These are phyloP conservation scores for Plenodomus biglobosus DNA, from an alignment of 2,329 filamentous ascomycete genomes.

Conservation along the genomic window DNA sequence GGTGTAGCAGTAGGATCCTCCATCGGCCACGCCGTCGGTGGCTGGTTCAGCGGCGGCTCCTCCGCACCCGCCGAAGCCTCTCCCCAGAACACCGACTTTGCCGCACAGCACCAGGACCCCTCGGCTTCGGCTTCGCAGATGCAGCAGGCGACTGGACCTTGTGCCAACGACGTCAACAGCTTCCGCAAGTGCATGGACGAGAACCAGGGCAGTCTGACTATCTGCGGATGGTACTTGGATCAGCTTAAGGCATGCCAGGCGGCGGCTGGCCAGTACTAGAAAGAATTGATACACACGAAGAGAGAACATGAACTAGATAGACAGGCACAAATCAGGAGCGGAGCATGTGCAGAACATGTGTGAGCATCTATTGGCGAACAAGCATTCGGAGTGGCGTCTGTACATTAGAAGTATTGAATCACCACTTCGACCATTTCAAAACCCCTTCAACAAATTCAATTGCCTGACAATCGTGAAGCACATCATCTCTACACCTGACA, in stretches of 20 bases:
- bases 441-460: not conserved
- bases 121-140: slow-evolving; percentile 47
- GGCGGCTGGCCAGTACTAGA: slow-evolving; percentile 53
- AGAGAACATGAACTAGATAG: not conserved
- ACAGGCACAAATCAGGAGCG: not conserved
- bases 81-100: slow-evolving; percentile 40
- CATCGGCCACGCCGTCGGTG: slow-evolving; percentile 91
- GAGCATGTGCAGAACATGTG: not conserved
- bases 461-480: not conserved
- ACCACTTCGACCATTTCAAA: not conserved
- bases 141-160: slow-evolving; percentile 48
- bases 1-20: slow-evolving; percentile 96
- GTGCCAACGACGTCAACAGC: slow-evolving; percentile 74
- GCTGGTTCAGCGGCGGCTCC: slow-evolving; percentile 77
- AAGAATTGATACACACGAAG: not conserved
- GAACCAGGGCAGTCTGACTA: slow-evolving; percentile 88
- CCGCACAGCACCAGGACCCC: slow-evolving; percentile 23
- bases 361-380: not conserved
- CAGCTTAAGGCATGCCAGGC: slow-evolving; percentile 68
- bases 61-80: slow-evolving; percentile 54
- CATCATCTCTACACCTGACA: too few species aligned
- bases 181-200: slow-evolving; percentile 98
- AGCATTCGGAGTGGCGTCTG: not conserved
- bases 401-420: not conserved
- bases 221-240: slow-evolving; percentile 97